Evolutionary conservation across 2,329 filamentous ascomycete species (phyloP).

Genomic region (Diaporthe vaccinii): DNA sequence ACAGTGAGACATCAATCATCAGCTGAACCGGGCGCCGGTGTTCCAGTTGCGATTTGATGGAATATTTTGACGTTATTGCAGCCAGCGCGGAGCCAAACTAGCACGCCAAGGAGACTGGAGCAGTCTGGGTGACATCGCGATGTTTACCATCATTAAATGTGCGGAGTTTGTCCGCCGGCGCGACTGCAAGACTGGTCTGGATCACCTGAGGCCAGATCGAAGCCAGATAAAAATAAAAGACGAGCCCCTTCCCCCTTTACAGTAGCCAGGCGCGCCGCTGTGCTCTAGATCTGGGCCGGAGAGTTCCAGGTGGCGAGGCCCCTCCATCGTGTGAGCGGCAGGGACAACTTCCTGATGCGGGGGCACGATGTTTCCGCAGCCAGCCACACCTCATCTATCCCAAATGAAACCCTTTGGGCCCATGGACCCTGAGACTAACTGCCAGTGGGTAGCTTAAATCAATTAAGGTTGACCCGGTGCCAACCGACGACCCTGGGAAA

Average conservation of each 20-base stretch:
- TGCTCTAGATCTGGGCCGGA: constrained; percentile 21
- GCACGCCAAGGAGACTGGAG: neutral
- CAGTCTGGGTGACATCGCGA: constrained; percentile 16
- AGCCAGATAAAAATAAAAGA: constrained; percentile 5
- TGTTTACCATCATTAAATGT: constrained; percentile 25
- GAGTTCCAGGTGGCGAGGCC: constrained; percentile 16
- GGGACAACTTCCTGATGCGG: constrained; percentile 19
- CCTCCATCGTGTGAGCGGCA: constrained; percentile 20
- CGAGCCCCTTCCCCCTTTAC: too few species aligned
- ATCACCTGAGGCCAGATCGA: neutral
- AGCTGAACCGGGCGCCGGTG: neutral
- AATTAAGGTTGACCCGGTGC: constrained; percentile 33
- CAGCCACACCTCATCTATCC: constrained; percentile 32
- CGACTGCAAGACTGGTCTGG: constrained; percentile 3
- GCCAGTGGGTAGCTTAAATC: constrained; percentile 33
- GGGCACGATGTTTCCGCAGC: constrained; percentile 19
- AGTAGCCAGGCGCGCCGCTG: neutral
- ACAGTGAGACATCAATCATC: neutral
- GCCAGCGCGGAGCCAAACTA: constrained; percentile 16
- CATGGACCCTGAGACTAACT: constrained; percentile 18
- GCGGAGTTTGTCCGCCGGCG: constrained; percentile 26
- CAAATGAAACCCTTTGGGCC: constrained; percentile 26
- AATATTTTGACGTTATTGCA: constrained; percentile 11
- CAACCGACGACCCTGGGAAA: neutral
- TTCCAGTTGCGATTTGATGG: neutral